phyloP scores from a whole-genome alignment of 164 flowering plant species.

The Platanus orientalis region DNA sequence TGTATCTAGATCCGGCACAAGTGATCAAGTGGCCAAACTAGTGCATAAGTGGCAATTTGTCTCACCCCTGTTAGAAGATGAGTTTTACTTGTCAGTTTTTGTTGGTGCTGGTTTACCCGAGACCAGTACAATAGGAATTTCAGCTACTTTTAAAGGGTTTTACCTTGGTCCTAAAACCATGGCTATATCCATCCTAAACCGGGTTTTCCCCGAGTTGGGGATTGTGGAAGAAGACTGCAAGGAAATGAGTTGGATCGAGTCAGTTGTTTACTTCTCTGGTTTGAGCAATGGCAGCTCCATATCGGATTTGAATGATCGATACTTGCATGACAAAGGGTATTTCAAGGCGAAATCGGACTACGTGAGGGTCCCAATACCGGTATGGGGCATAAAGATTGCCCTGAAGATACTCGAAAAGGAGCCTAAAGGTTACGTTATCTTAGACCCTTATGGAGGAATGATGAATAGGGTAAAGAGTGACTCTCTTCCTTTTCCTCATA shows the following conservation, averaged over 20 bases:
- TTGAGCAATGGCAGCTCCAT: slow-evolving; percentile 13
- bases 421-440: slow-evolving; percentile 23
- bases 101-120: slow-evolving; percentile 18
- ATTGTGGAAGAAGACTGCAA: slow-evolving; percentile 11
- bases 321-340: slow-evolving; percentile 15
- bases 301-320: slow-evolving; percentile 20
- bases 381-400: slow-evolving; percentile 7
- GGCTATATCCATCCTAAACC: neutral
- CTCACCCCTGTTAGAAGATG: slow-evolving; percentile 8
- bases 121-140: slow-evolving; percentile 2
- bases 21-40: slow-evolving; percentile 7
- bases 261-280: slow-evolving; percentile 21
- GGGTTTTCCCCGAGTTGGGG: slow-evolving; percentile 21
- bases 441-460: slow-evolving; percentile 32
- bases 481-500: slow-evolving; percentile 24
- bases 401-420: slow-evolving; percentile 12
- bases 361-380: slow-evolving; percentile 13
- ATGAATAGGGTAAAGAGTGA: slow-evolving; percentile 17
- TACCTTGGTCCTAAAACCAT: slow-evolving; percentile 19
- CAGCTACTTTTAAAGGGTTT: slow-evolving; percentile 22
- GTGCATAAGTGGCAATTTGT: slow-evolving; percentile 26
- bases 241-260: slow-evolving; percentile 31
- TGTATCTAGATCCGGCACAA: slow-evolving; percentile 14
- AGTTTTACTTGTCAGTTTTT: slow-evolving; percentile 18
- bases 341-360: slow-evolving; percentile 32